A percentile compares a stretch with the other conserved stretches of the same genome.
These are phyloP conservation scores for Physocladia obscura DNA, from an alignment of 192 early-diverging fungal genomes.

Conservation along the genomic window DNA sequence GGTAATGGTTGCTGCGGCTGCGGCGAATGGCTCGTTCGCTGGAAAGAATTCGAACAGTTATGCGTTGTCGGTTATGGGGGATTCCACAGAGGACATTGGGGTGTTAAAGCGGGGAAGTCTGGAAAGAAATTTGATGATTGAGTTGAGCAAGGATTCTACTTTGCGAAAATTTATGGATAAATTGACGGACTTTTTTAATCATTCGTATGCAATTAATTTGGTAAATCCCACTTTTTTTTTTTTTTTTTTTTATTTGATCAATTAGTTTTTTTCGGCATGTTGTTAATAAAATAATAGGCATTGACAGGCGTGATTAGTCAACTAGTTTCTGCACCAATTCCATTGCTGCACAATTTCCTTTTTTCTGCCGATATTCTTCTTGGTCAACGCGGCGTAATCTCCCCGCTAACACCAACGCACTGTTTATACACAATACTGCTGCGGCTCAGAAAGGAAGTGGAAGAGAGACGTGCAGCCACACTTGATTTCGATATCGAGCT, in stretches of 20 bases:
- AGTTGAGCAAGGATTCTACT: slow-evolving; percentile 37
- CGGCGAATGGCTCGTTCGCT: too few species aligned
- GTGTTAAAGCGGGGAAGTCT: slow-evolving; percentile 6
- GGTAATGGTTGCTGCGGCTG: too few species aligned
- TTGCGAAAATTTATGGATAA: slow-evolving; percentile 47
- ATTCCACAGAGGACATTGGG: not conserved
- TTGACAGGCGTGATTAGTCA: slow-evolving; percentile 86
- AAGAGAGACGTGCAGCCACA: slow-evolving; percentile 54
- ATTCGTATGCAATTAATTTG: slow-evolving; percentile 85
- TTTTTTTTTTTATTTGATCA: too few species aligned
- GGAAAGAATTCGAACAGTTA: not conserved
- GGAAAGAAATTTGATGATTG: slow-evolving; percentile 19
- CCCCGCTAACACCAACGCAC: not conserved
- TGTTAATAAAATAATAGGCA: slow-evolving; percentile 37
- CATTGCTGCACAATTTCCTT: slow-evolving; percentile 42
- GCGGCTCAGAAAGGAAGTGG: slow-evolving; percentile 66
- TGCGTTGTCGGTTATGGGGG: not conserved
- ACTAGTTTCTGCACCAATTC: slow-evolving; percentile 59
- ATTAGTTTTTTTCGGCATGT: not conserved
- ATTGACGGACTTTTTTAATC: slow-evolving; percentile 70
- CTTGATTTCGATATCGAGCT: slow-evolving; percentile 60
- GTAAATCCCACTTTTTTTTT: slow-evolving; percentile 2
- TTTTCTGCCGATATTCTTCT: slow-evolving; percentile 39
- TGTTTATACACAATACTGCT: slow-evolving; percentile 67
- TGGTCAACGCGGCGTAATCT: slow-evolving; percentile 26